Conservation (phyloP, 2,329 filamentous ascomycete genomes). For the Aureobasidium pullulans region DNA sequence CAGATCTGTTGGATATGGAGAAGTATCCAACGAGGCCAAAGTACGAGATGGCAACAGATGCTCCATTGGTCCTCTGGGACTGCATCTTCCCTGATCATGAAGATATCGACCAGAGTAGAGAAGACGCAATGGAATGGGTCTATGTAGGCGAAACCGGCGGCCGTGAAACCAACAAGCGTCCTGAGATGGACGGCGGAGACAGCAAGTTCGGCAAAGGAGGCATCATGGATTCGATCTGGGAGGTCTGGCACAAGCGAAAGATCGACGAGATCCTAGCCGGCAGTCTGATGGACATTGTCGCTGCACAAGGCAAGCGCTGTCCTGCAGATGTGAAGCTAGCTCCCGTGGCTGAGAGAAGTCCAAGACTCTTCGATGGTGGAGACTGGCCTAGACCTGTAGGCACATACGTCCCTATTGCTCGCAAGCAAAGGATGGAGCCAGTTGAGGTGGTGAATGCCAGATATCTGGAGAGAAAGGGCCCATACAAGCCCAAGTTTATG, state of each 20-base stretch:
- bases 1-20: slow-evolving; percentile 64
- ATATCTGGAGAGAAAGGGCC: slow-evolving; percentile 47
- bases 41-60: slow-evolving; percentile 87
- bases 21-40: slow-evolving; percentile 68
- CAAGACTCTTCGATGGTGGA: slow-evolving; percentile 53
- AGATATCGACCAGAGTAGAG: slow-evolving; percentile 30
- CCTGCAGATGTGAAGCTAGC: slow-evolving; percentile 14
- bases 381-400: slow-evolving; percentile 48
- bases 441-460: slow-evolving; percentile 57
- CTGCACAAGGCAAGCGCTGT: slow-evolving; percentile 31
- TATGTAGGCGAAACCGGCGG: slow-evolving; percentile 62
- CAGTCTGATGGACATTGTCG: slow-evolving; percentile 59
- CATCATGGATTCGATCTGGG: slow-evolving; percentile 71
- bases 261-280: slow-evolving; percentile 82
- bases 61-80: slow-evolving; percentile 90
- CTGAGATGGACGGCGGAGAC: slow-evolving; percentile 36
- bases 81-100: slow-evolving; percentile 59
- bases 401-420: slow-evolving; percentile 50
- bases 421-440: slow-evolving; percentile 49
- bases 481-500: slow-evolving; percentile 27
- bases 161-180: slow-evolving; percentile 24
- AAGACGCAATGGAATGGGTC: slow-evolving; percentile 67
- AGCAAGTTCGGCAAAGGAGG: slow-evolving; percentile 58
- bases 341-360: slow-evolving; percentile 27
- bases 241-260: slow-evolving; percentile 73